Conservation (phyloP, 768 basidiomycete genomes). For the Suillus cothurnatus region DNA sequence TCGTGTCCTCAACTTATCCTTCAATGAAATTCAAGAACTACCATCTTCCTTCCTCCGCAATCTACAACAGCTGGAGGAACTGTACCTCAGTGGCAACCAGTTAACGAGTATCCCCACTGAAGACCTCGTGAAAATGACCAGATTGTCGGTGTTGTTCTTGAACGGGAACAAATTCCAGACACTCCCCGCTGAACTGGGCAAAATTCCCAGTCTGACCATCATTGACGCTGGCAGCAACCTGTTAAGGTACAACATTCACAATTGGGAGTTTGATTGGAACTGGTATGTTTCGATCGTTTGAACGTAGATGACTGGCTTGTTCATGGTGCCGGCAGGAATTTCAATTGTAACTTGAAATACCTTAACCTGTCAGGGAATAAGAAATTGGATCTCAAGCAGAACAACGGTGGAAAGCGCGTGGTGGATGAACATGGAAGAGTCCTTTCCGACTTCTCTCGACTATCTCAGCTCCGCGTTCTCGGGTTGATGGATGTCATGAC, state of each 20-base stretch:
- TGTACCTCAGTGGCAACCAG: slow-evolving; percentile 96
- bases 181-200: slow-evolving; percentile 86
- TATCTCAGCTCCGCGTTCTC: slow-evolving; percentile 83
- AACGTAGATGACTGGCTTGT: slow-evolving; percentile 3
- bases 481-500: slow-evolving; percentile 97
- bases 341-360: slow-evolving; percentile 90
- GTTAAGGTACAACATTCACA: slow-evolving; percentile 96
- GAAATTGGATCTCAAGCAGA: slow-evolving; percentile 90
- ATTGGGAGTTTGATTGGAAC: slow-evolving; percentile 99
- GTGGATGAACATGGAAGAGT: slow-evolving; percentile 34
- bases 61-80: slow-evolving; percentile 71
- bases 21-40: slow-evolving; percentile 92
- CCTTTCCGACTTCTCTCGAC: slow-evolving; percentile 84
- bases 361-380: slow-evolving; percentile 98
- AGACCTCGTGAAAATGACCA: slow-evolving; percentile 72
- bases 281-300: slow-evolving; percentile 58
- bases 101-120: slow-evolving; percentile 88
- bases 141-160: slow-evolving; percentile 75
- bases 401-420: slow-evolving; percentile 38
- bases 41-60: slow-evolving; percentile 76
- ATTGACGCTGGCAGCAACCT: slow-evolving; percentile 94
- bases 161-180: slow-evolving; percentile 96
- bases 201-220: slow-evolving; percentile 73
- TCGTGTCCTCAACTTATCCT: slow-evolving; percentile 84
- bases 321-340: slow-evolving; percentile 67